A percentile compares a stretch with the other conserved stretches of the same genome.
phyloP scores from a whole-genome alignment of 495 filamentous ascomycete genomes.

The Trichocladium antarcticum region DNA sequence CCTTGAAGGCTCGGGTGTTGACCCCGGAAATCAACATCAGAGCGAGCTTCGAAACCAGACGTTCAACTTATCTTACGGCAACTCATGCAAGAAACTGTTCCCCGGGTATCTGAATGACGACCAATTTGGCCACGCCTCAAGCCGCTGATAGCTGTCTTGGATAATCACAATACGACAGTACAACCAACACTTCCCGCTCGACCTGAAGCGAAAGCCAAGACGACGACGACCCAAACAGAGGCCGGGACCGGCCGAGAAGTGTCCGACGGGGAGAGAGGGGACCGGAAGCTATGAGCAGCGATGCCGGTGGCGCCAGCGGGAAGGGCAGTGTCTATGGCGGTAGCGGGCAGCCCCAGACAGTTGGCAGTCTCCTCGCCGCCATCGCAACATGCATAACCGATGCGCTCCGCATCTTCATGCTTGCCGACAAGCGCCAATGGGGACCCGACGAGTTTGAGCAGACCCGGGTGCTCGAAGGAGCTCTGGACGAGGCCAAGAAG shows the following conservation, averaged over 20 bases:
- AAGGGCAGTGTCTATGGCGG: not conserved
- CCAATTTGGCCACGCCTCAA: too few relatives aligned
- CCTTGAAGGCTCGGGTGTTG: too few relatives aligned
- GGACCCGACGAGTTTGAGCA: slow-evolving; percentile 41
- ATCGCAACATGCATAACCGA: slow-evolving; percentile 37
- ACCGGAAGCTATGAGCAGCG: slow-evolving; percentile 12
- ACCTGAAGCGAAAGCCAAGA: too few relatives aligned
- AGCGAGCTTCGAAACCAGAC: too few relatives aligned
- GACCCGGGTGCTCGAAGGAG: slow-evolving; percentile 34
- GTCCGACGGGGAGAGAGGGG: not conserved
- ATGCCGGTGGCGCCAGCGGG: slow-evolving; percentile 5
- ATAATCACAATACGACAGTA: too few relatives aligned
- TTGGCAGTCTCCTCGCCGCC: slow-evolving; percentile 38
- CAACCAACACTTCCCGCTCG: too few relatives aligned
- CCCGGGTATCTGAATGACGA: too few relatives aligned
- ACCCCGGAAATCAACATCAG: too few relatives aligned
- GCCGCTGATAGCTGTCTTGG: too few relatives aligned
- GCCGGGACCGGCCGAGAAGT: not conserved
- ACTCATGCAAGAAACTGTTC: too few relatives aligned
- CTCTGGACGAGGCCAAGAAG: slow-evolving; percentile 41
- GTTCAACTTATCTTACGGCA: too few relatives aligned
- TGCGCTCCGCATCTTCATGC: slow-evolving; percentile 37
- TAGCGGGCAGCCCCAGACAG: slow-evolving; percentile 25
- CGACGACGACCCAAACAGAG: not conserved
- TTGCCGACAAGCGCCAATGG: slow-evolving; percentile 42